A percentile compares a stretch with the other conserved stretches of the same genome.
phyloP scores from a whole-genome alignment of 805 yeast species.

The Spathaspora girioi region DNA sequence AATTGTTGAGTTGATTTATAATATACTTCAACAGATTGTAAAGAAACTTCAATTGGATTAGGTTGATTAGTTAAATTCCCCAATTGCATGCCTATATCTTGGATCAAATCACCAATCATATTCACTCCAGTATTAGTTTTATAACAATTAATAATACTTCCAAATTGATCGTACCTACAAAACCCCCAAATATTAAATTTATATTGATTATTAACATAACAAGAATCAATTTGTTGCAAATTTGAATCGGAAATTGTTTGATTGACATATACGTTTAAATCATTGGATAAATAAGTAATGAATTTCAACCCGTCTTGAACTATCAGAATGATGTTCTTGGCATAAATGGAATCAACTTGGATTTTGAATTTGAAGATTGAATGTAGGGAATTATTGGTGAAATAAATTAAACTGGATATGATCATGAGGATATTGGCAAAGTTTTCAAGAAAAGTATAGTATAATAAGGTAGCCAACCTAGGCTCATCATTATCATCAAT shows the following conservation, averaged over 20 bases:
- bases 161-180: constrained; percentile 4
- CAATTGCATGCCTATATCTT: constrained; percentile 4
- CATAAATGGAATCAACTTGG: constrained; percentile 1
- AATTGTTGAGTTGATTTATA: constrained; percentile 1
- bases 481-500: neutral
- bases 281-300: constrained; percentile 6
- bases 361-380: neutral
- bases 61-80: constrained; percentile 1
- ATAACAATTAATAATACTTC: neutral
- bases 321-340: constrained; percentile 3
- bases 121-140: constrained; percentile 4
- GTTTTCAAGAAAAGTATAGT: neutral
- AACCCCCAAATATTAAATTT: constrained; percentile 6
- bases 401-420: neutral
- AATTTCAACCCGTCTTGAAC: constrained; percentile 6
- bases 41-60: neutral
- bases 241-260: constrained; percentile 1
- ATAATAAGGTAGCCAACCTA: neutral
- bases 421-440: neutral
- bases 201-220: constrained; percentile 1
- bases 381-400: neutral
- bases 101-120: constrained; percentile 1
- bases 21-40: constrained; percentile 1
- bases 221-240: constrained; percentile 3
- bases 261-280: constrained; percentile 4